Base-by-base conservation (phyloP, 331 rosid genomes). In the Prunus yedoensis region DNA sequence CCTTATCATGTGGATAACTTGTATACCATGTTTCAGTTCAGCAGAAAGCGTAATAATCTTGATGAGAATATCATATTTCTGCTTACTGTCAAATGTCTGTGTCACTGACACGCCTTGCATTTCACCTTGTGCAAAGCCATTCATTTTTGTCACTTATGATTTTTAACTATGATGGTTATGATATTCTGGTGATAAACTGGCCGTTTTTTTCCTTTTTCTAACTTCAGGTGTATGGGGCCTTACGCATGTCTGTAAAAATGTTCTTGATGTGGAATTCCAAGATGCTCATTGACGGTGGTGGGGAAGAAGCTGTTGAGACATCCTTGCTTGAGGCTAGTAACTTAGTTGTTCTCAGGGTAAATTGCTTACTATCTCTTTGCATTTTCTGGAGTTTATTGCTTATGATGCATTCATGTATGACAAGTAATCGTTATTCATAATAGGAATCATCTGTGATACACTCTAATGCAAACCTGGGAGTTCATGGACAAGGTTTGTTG, bases 401-500 rank as follows among this genome's bases (percentile, higher is more conserved):
- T 58, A 20, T 28, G 70, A 28, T 56, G 56, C 50, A 70, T 80
- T 81, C 57, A 64, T 66, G 56, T 63, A 27, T 78, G 78, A 79
- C 68, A 47, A 70, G 51, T 78, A 64, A n/a, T 66, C 71, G 79
- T 72, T 76, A 79, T 76, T 73, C 64, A n/a, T 62, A 21, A 78
- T 82, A 95, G 99, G 97, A 86, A 78, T 79, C 97, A 76, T 95
- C 99, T 76, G 93, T 91, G 73, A 92, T 95, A 82, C 99, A 95
- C 79, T 95, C 99, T 79, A 92, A 95, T 91, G 99, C 99, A 78
- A 95, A 95, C 86, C 90, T 95, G 80, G 99, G 96, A 87, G 98
- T 95, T 79, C 97, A 79, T 81, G 99, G 99, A 52, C 99, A 95
- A 91, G 99, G 98, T 83, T 84, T 92, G 61, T 90, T 95, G 81